Conservation (phyloP, 306 rosid genomes). For the Phaseolus lunatus region DNA sequence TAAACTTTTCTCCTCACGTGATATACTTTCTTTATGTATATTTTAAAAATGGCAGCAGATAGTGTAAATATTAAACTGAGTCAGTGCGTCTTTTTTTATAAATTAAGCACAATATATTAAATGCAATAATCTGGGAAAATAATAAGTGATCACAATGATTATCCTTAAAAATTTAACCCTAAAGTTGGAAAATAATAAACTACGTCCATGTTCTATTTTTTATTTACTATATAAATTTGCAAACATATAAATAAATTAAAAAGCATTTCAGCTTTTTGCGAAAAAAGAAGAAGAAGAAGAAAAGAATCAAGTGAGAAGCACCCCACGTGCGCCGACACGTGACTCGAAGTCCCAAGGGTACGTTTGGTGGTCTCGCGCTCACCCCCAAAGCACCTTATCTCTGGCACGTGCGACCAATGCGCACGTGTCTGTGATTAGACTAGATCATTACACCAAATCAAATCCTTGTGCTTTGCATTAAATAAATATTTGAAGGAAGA, state of each 20-base stretch:
- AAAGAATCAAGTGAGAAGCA: not conserved
- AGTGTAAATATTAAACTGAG: not conserved
- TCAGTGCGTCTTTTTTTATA: not conserved
- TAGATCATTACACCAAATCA: conserved; percentile 31
- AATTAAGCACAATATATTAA: not conserved
- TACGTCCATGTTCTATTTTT: conserved; percentile 5
- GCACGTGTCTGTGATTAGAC: conserved; percentile 44
- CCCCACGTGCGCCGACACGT: conserved; percentile 65
- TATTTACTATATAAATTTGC: not conserved
- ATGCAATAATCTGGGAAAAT: conserved; percentile 23
- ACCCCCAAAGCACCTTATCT: conserved; percentile 33
- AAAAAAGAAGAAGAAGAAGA: no score
- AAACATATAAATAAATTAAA: not conserved
- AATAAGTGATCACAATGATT: conserved; percentile 45
- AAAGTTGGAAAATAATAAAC: conserved; percentile 44
- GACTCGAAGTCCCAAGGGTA: conserved; percentile 48
- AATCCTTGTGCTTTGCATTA: conserved; percentile 32
- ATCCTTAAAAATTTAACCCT: conserved; percentile 21
- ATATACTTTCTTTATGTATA: no score
- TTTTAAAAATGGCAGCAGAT: no score
- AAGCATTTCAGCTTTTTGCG: conserved; percentile 34
- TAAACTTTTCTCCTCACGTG: no score
- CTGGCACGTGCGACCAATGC: conserved; percentile 38
- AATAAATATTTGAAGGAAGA: not conserved
- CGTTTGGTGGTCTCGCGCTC: conserved; percentile 48